Conservation (phyloP, 176 grass and related monocot species). For the Cenchrus americanus region DNA sequence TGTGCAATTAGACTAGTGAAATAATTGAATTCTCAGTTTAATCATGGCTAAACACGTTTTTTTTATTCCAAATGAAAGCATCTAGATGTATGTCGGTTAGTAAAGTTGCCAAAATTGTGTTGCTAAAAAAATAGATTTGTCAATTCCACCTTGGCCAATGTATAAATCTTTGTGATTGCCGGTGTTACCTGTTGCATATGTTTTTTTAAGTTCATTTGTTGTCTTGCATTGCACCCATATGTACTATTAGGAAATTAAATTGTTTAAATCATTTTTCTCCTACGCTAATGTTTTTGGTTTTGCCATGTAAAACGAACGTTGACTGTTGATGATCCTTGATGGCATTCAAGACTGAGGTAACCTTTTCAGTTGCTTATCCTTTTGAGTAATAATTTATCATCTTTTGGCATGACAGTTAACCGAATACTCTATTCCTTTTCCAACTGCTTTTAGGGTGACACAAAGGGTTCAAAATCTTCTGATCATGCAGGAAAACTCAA, state of each 20-base stretch:
- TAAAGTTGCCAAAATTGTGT: not conserved
- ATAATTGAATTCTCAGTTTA: not conserved
- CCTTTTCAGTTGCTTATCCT: not conserved
- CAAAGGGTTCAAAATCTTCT: slow-evolving; percentile 58
- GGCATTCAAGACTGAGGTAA: slow-evolving; percentile 57
- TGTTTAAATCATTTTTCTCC: slow-evolving; percentile 21
- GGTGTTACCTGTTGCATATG: not conserved
- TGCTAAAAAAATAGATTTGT: not conserved
- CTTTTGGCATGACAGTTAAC: slow-evolving; percentile 12
- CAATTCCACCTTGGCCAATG: not conserved
- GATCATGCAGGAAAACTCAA: slow-evolving; percentile 62
- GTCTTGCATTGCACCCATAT: not conserved
- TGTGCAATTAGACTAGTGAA: not conserved
- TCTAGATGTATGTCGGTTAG: not conserved
- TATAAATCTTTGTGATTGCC: not conserved
- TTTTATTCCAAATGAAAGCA: not conserved
- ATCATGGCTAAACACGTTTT: not conserved
- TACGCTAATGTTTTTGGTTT: slow-evolving; percentile 36
- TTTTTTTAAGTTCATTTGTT: not conserved
- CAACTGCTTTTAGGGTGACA: slow-evolving; percentile 58
- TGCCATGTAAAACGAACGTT: slow-evolving; percentile 29
- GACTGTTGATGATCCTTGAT: slow-evolving; percentile 17
- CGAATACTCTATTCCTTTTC: slow-evolving; percentile 7
- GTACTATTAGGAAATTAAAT: not conserved
- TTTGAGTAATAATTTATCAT: not conserved